Evolutionary conservation across 345 rosid genomes (phyloP).

Genomic region (Eucalyptus fibrosa): DNA sequence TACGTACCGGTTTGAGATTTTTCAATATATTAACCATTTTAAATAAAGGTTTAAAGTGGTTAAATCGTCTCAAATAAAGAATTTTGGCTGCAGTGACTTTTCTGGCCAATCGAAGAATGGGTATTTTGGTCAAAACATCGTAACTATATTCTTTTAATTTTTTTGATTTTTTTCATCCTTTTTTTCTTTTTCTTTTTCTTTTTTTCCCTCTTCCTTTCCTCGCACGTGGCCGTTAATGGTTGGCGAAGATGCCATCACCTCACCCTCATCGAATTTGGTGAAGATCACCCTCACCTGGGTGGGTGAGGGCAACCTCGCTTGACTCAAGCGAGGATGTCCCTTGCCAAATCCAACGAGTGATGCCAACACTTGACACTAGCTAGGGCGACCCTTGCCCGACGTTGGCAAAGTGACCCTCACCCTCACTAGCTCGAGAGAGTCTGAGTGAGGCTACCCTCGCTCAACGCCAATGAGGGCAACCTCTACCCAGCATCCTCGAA

Average conservation of each 20-base stretch:
- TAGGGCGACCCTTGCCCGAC: background rate
- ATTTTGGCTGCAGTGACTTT: fast-evolving
- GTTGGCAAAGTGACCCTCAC: background rate
- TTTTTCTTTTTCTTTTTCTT: too few species aligned
- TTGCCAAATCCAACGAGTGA: too few species aligned
- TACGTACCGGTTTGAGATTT: fast-evolving
- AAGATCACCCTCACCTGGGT: background rate
- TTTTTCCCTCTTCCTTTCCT: too few species aligned
- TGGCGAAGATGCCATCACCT: fast-evolving
- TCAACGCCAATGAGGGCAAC: background rate
- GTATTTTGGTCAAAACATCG: too few species aligned
- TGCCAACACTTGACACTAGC: too few species aligned
- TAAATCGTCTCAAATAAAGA: too few species aligned
- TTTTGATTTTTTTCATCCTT: too few species aligned
- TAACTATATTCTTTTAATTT: too few species aligned
- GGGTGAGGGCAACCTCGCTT: background rate
- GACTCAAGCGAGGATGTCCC: fast-evolving
- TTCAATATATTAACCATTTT: too few species aligned
- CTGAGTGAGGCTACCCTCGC: background rate
- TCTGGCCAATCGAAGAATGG: too few species aligned
- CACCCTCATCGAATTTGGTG: background rate
- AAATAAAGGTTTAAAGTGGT: too few species aligned
- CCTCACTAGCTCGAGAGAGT: background rate
- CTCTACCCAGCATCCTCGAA: fast-evolving
- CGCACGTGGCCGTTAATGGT: fast-evolving